These are phyloP conservation scores for Cryphonectria nitschkei DNA, from an alignment of 2,329 filamentous ascomycete genomes.

Conservation along the genomic window DNA sequence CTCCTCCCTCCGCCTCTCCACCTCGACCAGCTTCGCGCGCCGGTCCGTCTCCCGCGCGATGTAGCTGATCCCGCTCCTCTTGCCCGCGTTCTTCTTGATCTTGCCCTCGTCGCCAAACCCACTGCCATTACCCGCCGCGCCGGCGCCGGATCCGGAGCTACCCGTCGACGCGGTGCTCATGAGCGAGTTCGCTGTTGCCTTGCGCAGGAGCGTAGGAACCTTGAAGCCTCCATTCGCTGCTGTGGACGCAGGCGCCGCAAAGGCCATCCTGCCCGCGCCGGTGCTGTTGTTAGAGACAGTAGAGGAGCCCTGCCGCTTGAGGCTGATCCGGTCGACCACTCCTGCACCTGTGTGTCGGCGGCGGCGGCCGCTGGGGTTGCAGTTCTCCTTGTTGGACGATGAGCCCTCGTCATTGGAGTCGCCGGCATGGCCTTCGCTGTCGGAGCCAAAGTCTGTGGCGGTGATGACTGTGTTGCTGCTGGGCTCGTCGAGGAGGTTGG, in stretches of 20 bases:
- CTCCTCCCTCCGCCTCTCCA: constrained; percentile 61
- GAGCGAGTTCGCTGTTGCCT: constrained; percentile 71
- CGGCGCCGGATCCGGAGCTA: constrained; percentile 14
- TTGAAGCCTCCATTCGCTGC: constrained; percentile 57
- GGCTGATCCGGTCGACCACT: constrained; percentile 74
- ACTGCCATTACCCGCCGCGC: constrained; percentile 11
- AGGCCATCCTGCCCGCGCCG: constrained; percentile 56
- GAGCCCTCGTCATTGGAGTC: constrained; percentile 47
- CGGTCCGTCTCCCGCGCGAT: constrained; percentile 64
- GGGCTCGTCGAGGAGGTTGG: constrained; percentile 77
- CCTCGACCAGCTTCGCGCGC: constrained; percentile 57
- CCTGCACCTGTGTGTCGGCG: constrained; percentile 38
- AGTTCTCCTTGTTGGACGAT: constrained; percentile 55
- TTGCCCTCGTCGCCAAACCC: constrained; percentile 49
- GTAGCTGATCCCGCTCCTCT: constrained; percentile 63
- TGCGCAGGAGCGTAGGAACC: constrained; percentile 71
- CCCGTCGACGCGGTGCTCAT: constrained; percentile 32
- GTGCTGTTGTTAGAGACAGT: constrained; percentile 36
- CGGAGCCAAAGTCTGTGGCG: constrained; percentile 52
- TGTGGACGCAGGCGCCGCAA: constrained; percentile 48
- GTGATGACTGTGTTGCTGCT: constrained; percentile 54
- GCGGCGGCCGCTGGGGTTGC: constrained; percentile 39
- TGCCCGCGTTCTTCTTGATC: constrained; percentile 63
- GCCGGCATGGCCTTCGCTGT: constrained; percentile 54
- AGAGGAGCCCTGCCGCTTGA: constrained; percentile 60